A percentile compares a stretch with the other conserved stretches of the same genome.
These are phyloP conservation scores for Phaeosphaeria sp. DNA, from an alignment of 2,329 filamentous ascomycete genomes.

Conservation along the genomic window DNA sequence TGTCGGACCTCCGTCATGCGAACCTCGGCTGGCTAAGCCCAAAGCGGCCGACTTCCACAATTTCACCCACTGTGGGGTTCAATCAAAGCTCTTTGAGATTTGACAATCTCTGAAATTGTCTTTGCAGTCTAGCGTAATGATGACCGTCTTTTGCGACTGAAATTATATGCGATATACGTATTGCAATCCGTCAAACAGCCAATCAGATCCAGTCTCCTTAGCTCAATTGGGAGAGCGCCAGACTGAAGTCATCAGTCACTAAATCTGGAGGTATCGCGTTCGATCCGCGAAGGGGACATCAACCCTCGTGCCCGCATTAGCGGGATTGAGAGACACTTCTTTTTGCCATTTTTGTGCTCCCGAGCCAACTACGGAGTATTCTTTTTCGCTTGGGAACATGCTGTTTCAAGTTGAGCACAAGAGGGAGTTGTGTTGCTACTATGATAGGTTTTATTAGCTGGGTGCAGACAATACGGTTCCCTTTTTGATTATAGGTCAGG, in stretches of 20 bases:
- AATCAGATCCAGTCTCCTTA: constrained; percentile 34
- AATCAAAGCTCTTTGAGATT: not conserved
- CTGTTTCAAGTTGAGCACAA: not conserved
- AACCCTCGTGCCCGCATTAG: constrained; percentile 17
- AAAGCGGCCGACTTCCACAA: not conserved
- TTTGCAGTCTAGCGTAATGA: not conserved
- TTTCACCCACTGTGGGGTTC: constrained; percentile 1
- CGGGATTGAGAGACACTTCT: constrained; percentile 14
- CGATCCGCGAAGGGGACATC: constrained; percentile 29
- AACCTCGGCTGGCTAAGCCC: constrained; percentile 10
- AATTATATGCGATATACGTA: not conserved
- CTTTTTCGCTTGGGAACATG: not conserved
- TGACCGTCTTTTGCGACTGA: too few species aligned
- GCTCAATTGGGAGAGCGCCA: constrained; percentile 43
- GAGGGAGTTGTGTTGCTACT: not conserved
- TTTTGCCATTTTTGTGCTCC: constrained; percentile 4
- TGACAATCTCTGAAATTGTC: not conserved
- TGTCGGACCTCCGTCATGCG: constrained; percentile 7
- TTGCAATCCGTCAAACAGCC: constrained; percentile 5
- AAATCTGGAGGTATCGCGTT: constrained; percentile 43
- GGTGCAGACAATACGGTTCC: not conserved
- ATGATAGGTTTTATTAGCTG: not conserved
- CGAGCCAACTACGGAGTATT: not conserved
- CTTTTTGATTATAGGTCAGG: not conserved
- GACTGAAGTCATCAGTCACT: constrained; percentile 39